Evolutionary conservation across 1,284 basidiomycete species (phyloP), one percentile per base, ranked within the genome.

Genomic region (Pterulicium gracile): DNA sequence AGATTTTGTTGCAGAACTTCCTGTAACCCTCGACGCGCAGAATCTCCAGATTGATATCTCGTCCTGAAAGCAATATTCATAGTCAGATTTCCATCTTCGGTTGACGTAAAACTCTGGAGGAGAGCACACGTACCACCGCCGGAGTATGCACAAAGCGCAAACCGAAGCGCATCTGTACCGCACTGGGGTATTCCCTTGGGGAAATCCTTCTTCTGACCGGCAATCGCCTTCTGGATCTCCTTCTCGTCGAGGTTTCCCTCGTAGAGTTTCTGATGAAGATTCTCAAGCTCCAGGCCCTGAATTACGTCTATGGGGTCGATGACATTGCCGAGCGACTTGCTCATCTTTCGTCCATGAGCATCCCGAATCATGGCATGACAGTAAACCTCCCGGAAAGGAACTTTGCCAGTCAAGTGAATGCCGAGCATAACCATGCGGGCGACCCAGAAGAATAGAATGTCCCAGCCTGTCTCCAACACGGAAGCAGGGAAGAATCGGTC

Each of bases 1-100:
- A 98, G 22, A 99, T 83, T 73, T 98, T 98, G 73, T 99, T 98
- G 72, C 96, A 98, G 74, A 98, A 96, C 67, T 98, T 98, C 63
- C 96, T 82, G 68, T 98, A 98, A 3, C 95, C 95, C 67, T 98
- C 95, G n/a, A 98, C 93, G 51, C 93, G 85, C 52, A 90, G 66
- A 57, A 98, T 94, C 64, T 98, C 94, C 52, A 98, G 69, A 64
- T 96, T 95, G 68, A 97, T 95, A 62, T 96, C 92, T 46, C 92
- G 85, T 23, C 88, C 88, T 88, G 43, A n/a, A 35, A 15, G 23
- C 17, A 14, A 14, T 21, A 15, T 12, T 32, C 35, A 47, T 15
- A 42, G 10, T 35, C 42, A 27, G 24, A 21, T 24, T 13, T 15
- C 14, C 18, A 41, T 13, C 19, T 19, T 19, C 19, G 10, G 19